Evolutionary conservation across 768 basidiomycete species (phyloP), one percentile per base, ranked within the genome.

Genomic region (Pisolithus orientalis): DNA sequence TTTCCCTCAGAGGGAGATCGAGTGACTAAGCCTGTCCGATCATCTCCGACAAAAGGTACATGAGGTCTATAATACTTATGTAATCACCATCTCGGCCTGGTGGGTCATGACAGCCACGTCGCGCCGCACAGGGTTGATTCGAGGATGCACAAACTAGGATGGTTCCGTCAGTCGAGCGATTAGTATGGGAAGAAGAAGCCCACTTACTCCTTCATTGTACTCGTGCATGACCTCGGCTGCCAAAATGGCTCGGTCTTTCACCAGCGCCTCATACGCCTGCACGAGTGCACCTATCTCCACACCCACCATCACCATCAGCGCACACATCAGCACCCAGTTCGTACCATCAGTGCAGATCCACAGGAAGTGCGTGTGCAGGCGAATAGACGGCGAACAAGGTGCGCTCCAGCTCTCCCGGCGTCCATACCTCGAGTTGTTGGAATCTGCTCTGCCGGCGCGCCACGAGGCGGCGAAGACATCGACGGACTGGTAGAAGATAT

Each of bases 101-200:
- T 90, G 83, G 2, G 90, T 93, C 89, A 90, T 90, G 27, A 90
- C 85, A 4, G 85, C 83, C 1, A 81, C 88, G 57, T 93, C 90
- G 53, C 75, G 80, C 29, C 86, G 80, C 21, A 92, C 73, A 6
- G 85, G 85, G 60, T 87, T 84, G 54, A 90, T 67, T 54, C 84
- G 80, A n/a, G 90, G 91, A 59, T 86, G 80, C 3, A 93, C 90
- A 63, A 90, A 93, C 89, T 93, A 51, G 25, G 11, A 21, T 21
- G 21, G 34, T 24, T 4, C 32, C 16, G 34, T 11, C 17, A n/a
- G 5, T 43, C 16, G 1, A 2, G 45, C 21, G 16, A 27, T 10
- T 44, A 14, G 49, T 34, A 54, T 40, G n/a, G n/a, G 10, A 16
- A 17, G 2, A 31, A 39, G 11, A 8, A 16, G 10, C 4, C 34